Evolutionary conservation across 805 yeast species (phyloP).

Genomic region (Hanseniaspora mollemarum): DNA sequence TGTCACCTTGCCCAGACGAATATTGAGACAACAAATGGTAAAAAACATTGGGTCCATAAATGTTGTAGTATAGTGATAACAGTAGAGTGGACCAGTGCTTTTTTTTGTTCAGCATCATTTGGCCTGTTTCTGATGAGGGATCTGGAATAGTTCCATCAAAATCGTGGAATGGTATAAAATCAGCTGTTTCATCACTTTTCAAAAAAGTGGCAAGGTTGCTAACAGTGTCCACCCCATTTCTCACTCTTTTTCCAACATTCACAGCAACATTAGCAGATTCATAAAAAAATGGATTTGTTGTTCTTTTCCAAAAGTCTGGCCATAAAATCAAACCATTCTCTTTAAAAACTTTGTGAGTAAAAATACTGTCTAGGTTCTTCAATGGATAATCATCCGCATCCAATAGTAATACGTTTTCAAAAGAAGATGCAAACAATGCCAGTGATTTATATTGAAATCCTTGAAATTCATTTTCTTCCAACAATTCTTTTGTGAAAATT

Average conservation of each 20-base stretch:
- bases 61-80: constrained; percentile 52
- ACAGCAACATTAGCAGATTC: constrained; percentile 38
- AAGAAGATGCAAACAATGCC: constrained; percentile 62
- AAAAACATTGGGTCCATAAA: constrained; percentile 53
- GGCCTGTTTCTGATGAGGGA: constrained; percentile 61
- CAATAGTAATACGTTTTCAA: constrained; percentile 59
- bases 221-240: constrained; percentile 26
- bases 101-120: constrained; percentile 49
- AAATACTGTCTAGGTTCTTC: constrained; percentile 37
- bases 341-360: constrained; percentile 36
- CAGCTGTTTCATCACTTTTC: constrained; percentile 19
- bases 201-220: constrained; percentile 18
- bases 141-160: constrained; percentile 55
- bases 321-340: constrained; percentile 48
- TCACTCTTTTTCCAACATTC: constrained; percentile 29
- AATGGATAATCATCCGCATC: constrained; percentile 65
- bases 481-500: constrained; percentile 38
- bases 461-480: constrained; percentile 35
- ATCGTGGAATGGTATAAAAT: constrained; percentile 47
- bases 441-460: constrained; percentile 60
- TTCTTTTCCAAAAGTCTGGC: constrained; percentile 71
- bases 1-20: constrained; percentile 69
- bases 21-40: constrained; percentile 63
- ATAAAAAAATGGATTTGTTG: constrained; percentile 52
- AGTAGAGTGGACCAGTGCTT: constrained; percentile 48